Evolutionary conservation across 2,329 filamentous ascomycete genomes (phyloP).

Genomic region (Fusarium sp.): DNA sequence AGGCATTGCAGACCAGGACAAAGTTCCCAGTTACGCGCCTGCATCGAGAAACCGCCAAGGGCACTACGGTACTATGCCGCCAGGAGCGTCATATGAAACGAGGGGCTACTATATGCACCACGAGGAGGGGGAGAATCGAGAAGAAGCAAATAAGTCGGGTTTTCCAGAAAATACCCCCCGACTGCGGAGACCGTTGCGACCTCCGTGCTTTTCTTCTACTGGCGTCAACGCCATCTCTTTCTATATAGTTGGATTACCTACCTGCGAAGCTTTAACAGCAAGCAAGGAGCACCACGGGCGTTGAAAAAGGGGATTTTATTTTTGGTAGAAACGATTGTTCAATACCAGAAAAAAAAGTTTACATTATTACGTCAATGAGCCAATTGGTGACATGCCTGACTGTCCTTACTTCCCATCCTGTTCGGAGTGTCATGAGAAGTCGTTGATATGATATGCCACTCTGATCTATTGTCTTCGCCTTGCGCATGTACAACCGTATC

Average conservation of each 20-base stretch:
- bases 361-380: conserved; percentile 12
- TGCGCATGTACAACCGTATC: background rate
- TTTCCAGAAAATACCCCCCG: conserved; percentile 36
- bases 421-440: conserved; percentile 17
- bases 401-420: background rate
- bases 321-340: conserved; percentile 34
- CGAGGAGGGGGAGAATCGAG: conserved; percentile 20
- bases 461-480: background rate
- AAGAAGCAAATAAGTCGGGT: conserved; percentile 23
- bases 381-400: background rate
- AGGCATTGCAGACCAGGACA: conserved; percentile 10
- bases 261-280: conserved; percentile 42
- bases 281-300: conserved; percentile 44
- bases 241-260: conserved; percentile 36
- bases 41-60: conserved; percentile 29
- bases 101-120: conserved; percentile 22
- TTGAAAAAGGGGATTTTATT: conserved; percentile 33
- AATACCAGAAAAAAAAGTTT: conserved; percentile 35
- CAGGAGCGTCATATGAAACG: conserved; percentile 28
- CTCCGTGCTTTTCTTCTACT: conserved; percentile 36
- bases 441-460: conserved; percentile 9
- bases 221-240: conserved; percentile 44
- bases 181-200: conserved; percentile 34
- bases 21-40: conserved; percentile 8
- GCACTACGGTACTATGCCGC: conserved; percentile 32